Conservation (phyloP, 2,329 filamentous ascomycete genomes). For the Cercospora sp. region DNA sequence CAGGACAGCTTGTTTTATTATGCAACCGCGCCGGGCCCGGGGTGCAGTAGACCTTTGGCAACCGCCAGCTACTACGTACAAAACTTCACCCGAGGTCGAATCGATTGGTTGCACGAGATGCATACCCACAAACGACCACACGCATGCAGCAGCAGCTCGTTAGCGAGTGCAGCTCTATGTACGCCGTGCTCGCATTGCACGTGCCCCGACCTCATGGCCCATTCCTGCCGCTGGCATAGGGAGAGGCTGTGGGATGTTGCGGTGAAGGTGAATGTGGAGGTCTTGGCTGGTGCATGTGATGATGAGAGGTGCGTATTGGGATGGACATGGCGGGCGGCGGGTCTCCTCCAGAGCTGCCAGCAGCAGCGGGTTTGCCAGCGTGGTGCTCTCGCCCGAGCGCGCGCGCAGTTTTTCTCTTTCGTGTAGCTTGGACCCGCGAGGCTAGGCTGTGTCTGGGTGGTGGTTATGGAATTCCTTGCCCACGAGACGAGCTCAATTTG, state of each 20-base stretch:
- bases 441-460: not conserved
- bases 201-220: not conserved
- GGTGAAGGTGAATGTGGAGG: not conserved
- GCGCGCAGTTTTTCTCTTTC: not conserved
- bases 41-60: constrained; percentile 2
- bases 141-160: not conserved
- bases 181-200: not conserved
- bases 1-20: not conserved
- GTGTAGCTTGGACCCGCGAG: not conserved
- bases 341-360: not conserved
- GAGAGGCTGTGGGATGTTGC: not conserved
- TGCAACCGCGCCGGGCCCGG: not conserved
- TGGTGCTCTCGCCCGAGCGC: not conserved
- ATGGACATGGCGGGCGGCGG: not conserved
- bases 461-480: not conserved
- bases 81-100: not conserved
- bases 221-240: not conserved
- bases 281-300: not conserved
- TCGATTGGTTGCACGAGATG: constrained; percentile 1
- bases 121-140: not conserved
- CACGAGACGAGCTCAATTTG: constrained; percentile 1
- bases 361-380: not conserved
- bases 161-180: not conserved
- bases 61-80: not conserved
- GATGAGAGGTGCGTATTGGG: not conserved